Percentiles rank a stretch among this genome's conserved stretches.
Conservation (phyloP, 208 protist species). For the Crithidia bombi region DNA sequence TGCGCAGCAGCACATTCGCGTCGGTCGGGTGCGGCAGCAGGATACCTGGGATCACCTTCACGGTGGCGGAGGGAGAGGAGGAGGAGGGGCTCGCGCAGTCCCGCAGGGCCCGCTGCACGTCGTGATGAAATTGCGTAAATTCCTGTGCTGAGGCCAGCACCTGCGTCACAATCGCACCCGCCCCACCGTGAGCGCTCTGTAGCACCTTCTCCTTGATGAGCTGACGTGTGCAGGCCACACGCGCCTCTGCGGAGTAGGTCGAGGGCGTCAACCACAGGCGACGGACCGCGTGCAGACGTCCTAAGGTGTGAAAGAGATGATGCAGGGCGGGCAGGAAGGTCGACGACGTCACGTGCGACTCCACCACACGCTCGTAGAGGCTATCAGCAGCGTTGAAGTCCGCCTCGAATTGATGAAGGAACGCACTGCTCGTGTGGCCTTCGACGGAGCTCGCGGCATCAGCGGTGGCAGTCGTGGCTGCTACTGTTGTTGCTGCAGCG, state of each 20-base stretch:
- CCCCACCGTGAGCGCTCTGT: neutral
- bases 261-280: constrained; percentile 31
- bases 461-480: neutral
- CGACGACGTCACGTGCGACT: neutral
- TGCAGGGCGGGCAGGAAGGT: constrained; percentile 25
- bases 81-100: neutral
- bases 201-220: constrained; percentile 42
- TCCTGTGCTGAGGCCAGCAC: constrained; percentile 31
- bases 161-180: constrained; percentile 41
- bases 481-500: neutral
- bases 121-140: constrained; percentile 28
- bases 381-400: neutral
- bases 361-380: constrained; percentile 1
- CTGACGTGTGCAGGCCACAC: constrained; percentile 22
- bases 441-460: neutral
- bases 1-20: constrained; percentile 23
- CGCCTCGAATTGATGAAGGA: neutral
- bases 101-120: constrained; percentile 21
- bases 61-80: neutral
- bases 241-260: constrained; percentile 11
- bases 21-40: constrained; percentile 29
- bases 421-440: neutral
- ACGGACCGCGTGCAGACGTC: constrained; percentile 17
- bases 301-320: constrained; percentile 16
- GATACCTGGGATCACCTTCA: constrained; percentile 25